Percentiles rank a stretch among this genome's conserved stretches.
Evolutionary conservation across 805 yeast species (phyloP).

Genomic region (Jamesozyma rosinii): DNA sequence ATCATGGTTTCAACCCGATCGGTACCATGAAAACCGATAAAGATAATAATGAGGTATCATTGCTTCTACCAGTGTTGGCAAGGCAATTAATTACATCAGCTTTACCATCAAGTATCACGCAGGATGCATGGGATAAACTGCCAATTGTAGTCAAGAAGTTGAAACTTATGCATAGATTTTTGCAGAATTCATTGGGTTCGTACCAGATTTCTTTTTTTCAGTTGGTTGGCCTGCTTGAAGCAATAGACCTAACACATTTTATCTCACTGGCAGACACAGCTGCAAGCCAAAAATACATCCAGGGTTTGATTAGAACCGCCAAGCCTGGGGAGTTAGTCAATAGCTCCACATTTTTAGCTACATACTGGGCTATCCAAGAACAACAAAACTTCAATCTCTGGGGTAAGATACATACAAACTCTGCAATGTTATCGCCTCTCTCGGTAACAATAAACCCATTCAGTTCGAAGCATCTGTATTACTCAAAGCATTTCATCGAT

Average conservation of each 20-base stretch:
- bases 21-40: constrained; percentile 24
- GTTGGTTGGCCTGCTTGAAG: constrained; percentile 30
- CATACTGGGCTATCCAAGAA: constrained; percentile 42
- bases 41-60: constrained; percentile 15
- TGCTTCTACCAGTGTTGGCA: constrained; percentile 29
- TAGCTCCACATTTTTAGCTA: constrained; percentile 34
- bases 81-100: constrained; percentile 29
- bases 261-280: not conserved
- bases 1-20: constrained; percentile 23
- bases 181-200: constrained; percentile 37
- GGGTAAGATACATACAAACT: constrained; percentile 30
- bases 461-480: constrained; percentile 29
- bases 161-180: constrained; percentile 37
- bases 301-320: not conserved
- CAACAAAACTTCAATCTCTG: constrained; percentile 37
- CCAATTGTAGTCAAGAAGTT: constrained; percentile 36
- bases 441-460: constrained; percentile 39
- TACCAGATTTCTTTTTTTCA: constrained; percentile 33
- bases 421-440: constrained; percentile 32
- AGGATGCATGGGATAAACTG: constrained; percentile 34
- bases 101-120: constrained; percentile 32
- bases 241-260: constrained; percentile 24
- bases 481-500: constrained; percentile 25
- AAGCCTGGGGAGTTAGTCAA: constrained; percentile 7
- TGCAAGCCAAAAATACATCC: not conserved